Percentiles rank a stretch among this genome's conserved stretches.
These are phyloP conservation scores for Lipomyces spencermartinsiae DNA, from an alignment of 805 yeast genomes.

Conservation along the genomic window DNA sequence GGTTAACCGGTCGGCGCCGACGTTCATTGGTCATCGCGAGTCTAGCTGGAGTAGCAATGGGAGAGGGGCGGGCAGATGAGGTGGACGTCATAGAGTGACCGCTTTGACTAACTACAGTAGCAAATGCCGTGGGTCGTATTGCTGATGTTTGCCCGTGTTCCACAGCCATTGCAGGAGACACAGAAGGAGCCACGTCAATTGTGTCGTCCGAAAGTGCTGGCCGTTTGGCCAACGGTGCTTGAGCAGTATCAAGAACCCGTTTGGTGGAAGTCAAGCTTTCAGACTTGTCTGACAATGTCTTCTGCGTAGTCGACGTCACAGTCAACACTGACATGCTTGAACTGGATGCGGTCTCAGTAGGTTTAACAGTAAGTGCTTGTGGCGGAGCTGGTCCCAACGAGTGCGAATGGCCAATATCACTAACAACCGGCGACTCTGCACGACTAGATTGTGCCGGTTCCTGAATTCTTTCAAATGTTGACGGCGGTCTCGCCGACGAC, in stretches of 20 bases:
- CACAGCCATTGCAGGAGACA: background rate
- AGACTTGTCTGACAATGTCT: background rate
- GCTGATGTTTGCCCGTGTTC: background rate
- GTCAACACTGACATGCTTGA: background rate
- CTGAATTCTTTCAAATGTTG: background rate
- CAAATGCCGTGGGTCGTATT: conserved; percentile 1
- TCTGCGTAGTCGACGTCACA: background rate
- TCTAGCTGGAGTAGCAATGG: background rate
- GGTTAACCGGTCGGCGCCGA: background rate
- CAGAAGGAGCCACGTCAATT: background rate
- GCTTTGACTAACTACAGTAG: background rate
- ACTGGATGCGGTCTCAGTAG: background rate
- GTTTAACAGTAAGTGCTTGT: background rate
- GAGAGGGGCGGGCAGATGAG: background rate
- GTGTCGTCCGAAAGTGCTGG: background rate
- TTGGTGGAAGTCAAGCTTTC: background rate
- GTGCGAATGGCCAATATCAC: background rate
- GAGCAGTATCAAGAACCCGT: background rate
- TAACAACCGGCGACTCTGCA: background rate
- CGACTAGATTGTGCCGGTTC: background rate
- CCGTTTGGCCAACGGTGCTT: background rate
- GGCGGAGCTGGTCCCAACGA: background rate
- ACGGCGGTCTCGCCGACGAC: background rate
- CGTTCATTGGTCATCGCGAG: background rate
- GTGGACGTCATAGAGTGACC: conserved; percentile 5